Evolutionary conservation across 768 basidiomycete species (phyloP), one percentile per base, ranked within the genome.

Genomic region (Lactifluus subvellereus): DNA sequence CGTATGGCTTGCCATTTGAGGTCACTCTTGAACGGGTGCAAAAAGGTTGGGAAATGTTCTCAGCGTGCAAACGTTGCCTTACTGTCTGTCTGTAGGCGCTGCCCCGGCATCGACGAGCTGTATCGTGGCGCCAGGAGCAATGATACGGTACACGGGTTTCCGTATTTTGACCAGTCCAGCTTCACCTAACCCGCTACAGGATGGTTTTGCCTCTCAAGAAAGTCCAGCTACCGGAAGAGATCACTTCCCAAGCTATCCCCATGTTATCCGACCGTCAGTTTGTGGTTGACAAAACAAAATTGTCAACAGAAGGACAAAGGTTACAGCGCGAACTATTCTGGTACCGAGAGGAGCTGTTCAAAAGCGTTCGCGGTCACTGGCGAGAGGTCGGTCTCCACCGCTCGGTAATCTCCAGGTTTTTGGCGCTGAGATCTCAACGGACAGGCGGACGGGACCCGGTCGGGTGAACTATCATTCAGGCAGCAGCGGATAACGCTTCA

Each of bases 291-390:
- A 89, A 90, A 68, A 83, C 87, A 5, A 81, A 77, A 54, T 74
- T 90, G 61, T 81, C 86, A 1, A 71, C 74, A 11, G 76, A 74
- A 50, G 87, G 91, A 67, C 81, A 88, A 64, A 78, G 77, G 48
- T 70, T 78, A 10, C 88, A 93, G 71, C 80, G 85, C 43, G 90
- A 94, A 71, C 72, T 95, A 16, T 99, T 98, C 77, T 99, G 97
- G 97, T 96, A 97, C 72, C 81, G 95, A 40, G 95, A 99, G 72
- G 85, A 88, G 66, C 75, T 99, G 10, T 82, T 98, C 69, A 83
- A 83, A 51, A 74, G 76, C 54, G 72, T 98, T 14, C 77, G 76
- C 13, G 88, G 88, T 10, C 78, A 77, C 18, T 99, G 97, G 97
- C 82, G 82, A 70, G 97, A 98, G 83, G 95, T 93, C 62, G 62